A percentile compares a stretch with the other conserved stretches of the same genome.
Evolutionary conservation across 2,329 filamentous ascomycete genomes (phyloP).

Genomic region (Didymella pomorum): DNA sequence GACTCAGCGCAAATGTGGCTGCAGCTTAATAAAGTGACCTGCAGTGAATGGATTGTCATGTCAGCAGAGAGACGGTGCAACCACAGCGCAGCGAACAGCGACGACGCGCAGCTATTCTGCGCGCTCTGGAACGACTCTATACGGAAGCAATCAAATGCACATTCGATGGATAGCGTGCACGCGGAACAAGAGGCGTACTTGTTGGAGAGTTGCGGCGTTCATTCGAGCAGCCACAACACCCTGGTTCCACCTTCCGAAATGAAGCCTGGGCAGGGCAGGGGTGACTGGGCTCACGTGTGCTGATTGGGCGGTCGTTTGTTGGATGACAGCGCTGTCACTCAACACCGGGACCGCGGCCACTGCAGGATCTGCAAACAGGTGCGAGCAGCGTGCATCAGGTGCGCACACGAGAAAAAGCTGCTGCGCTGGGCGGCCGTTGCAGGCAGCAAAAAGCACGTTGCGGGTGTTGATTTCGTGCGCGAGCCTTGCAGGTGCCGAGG

Average conservation of each 20-base stretch:
- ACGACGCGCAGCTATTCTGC: conserved; percentile 12
- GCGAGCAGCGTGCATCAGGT: conserved; percentile 7
- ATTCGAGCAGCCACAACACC: conserved; percentile 17
- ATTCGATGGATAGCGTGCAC: neutral
- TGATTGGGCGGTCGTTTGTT: conserved; percentile 12
- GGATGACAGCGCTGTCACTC: conserved; percentile 9
- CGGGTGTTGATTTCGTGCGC: conserved; percentile 1
- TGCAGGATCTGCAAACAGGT: conserved; percentile 8
- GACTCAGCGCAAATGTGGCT: conserved; percentile 14
- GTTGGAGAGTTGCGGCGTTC: conserved; percentile 15
- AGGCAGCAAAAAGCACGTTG: conserved; percentile 7
- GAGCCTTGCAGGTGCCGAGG: conserved; percentile 7
- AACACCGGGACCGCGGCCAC: neutral
- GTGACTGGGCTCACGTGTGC: conserved; percentile 5
- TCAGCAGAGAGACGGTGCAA: conserved; percentile 13
- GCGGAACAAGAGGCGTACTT: conserved; percentile 2
- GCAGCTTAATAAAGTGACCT: conserved; percentile 16
- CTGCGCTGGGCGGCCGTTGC: conserved; percentile 3
- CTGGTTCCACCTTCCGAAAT: conserved; percentile 23
- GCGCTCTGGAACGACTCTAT: conserved; percentile 7
- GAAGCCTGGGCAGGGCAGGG: conserved; percentile 17
- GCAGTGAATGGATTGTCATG: conserved; percentile 8
- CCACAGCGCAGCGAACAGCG: conserved; percentile 3
- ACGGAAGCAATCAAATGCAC: conserved; percentile 15
- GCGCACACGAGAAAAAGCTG: conserved; percentile 4